Evolutionary conservation across 495 filamentous ascomycete species (phyloP), one percentile per base, ranked within the genome.

Genomic region (Hyaloscypha hepaticicola): DNA sequence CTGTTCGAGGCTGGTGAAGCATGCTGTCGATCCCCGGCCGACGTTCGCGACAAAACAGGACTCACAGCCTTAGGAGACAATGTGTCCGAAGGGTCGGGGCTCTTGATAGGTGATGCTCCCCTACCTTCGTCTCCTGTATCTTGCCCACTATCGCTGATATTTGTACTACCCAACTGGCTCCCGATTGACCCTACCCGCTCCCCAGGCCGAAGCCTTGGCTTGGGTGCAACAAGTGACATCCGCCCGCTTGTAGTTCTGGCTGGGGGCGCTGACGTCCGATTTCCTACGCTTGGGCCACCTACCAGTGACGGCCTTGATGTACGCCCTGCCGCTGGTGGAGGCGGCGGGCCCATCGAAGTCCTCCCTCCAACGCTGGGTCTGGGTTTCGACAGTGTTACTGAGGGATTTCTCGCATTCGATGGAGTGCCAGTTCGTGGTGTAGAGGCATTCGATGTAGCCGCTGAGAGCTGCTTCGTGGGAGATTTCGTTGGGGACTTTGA

Each of bases 401-500:
- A 77, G 65, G 80, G 72, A 63, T 59, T 72, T 72, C 67, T 33
- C 11, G 76, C 72, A 73, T 78, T 85, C 9, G 80, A 79, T 4
- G 87, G 85, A 1, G 88, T 83, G 38, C 79, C 81, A 41, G 85
- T 89, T 61, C 88, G 75, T 55, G 78, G 82, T 6, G 88, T 88
- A 26, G 80, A 78, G 3, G 79, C 74, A 22, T 81, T 78, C 31
- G 87, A 87, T 19, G 86, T 77, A 2, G 80, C 70, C 2, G 83
- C 79, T 33, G 83, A 83, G 11, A 91, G 75, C 65, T 91, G 89
- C 72, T 96, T 94, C 11, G 90, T 92, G 8, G 91, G 90, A 5
- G 89, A 91, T 70, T 90, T 92, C 0, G 84, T 87, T 5, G 91
- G 90, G 29, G 90, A 91, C 88, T 92, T 12, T 55, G n/a, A 52